Conservation (phyloP, 768 basidiomycete genomes). For the Mycena filopes region DNA sequence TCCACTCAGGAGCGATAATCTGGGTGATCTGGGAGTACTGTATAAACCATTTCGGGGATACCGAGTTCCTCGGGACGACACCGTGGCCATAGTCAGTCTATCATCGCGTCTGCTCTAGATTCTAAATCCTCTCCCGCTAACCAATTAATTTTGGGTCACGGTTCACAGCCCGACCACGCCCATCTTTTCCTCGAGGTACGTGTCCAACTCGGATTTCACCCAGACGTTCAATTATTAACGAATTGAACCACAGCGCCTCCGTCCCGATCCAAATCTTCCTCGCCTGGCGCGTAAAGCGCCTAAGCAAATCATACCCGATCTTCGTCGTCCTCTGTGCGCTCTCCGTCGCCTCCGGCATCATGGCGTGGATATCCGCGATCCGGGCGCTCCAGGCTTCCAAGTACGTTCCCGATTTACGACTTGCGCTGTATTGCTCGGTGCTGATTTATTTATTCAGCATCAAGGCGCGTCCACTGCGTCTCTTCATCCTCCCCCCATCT, state of each 20-base stretch:
- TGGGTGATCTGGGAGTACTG: too few relatives aligned
- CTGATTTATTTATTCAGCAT: slow-evolving; percentile 1
- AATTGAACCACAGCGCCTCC: slow-evolving; percentile 4
- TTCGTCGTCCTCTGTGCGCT: slow-evolving; percentile 3
- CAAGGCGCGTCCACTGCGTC: too few relatives aligned
- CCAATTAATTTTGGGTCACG: too few relatives aligned
- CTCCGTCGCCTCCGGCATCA: background rate
- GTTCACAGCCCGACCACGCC: slow-evolving; percentile 7
- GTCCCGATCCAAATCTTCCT: slow-evolving; percentile 14
- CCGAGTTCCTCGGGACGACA: too few relatives aligned
- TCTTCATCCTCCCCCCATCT: too few relatives aligned
- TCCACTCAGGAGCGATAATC: too few relatives aligned
- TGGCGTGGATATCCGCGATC: slow-evolving; percentile 10
- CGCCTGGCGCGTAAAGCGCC: slow-evolving; percentile 2
- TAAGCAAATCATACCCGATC: slow-evolving; percentile 7
- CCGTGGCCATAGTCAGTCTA: too few relatives aligned
- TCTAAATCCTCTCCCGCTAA: too few relatives aligned
- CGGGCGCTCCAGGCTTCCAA: background rate
- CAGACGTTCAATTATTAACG: background rate
- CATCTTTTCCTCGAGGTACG: slow-evolving; percentile 11
- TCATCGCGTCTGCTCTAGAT: too few relatives aligned
- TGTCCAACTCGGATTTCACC: background rate
- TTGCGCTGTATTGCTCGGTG: background rate
- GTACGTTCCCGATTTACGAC: background rate
- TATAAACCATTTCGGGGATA: too few relatives aligned